These are phyloP conservation scores for Entrophospora sp. DNA, from an alignment of 192 early-diverging fungal species.

Conservation along the genomic window DNA sequence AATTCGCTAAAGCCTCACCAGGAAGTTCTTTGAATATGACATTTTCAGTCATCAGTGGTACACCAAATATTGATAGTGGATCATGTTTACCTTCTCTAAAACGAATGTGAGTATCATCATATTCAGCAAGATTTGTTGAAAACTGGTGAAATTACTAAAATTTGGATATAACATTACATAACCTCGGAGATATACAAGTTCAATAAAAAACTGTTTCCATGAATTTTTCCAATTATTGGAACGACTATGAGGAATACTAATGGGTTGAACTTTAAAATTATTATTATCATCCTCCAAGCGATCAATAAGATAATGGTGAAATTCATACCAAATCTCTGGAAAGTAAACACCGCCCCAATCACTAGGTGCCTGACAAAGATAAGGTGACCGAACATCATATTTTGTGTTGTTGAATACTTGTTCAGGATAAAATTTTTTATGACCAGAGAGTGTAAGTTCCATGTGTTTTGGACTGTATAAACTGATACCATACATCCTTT, in stretches of 20 bases:
- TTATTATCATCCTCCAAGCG: slow-evolving; percentile 38
- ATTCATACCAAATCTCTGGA: slow-evolving; percentile 53
- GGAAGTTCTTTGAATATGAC: slow-evolving; percentile 39
- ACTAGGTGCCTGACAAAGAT: slow-evolving; percentile 48
- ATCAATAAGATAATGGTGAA: slow-evolving; percentile 43
- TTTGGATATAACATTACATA: slow-evolving; percentile 59
- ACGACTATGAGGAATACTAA: slow-evolving; percentile 41
- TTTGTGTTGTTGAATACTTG: slow-evolving; percentile 34
- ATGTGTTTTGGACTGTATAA: slow-evolving; percentile 49
- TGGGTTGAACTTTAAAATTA: slow-evolving; percentile 33
- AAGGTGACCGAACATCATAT: slow-evolving; percentile 37
- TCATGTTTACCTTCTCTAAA: slow-evolving; percentile 26
- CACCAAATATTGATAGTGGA: slow-evolving; percentile 38
- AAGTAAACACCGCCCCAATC: slow-evolving; percentile 58
- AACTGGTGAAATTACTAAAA: slow-evolving; percentile 44
- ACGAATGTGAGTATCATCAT: slow-evolving; percentile 49
- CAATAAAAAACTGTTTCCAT: slow-evolving; percentile 55
- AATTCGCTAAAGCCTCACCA: slow-evolving; percentile 34
- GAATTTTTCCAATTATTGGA: slow-evolving; percentile 54
- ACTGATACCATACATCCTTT: slow-evolving; percentile 44
- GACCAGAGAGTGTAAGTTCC: slow-evolving; percentile 39
- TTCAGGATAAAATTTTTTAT: slow-evolving; percentile 42
- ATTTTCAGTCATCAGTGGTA: slow-evolving; percentile 50
- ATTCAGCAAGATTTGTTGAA: slow-evolving; percentile 57
- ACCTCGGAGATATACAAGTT: slow-evolving; percentile 50